These are phyloP conservation scores for Carex parvula DNA, from an alignment of 176 grass and related monocot species.

Conservation along the genomic window DNA sequence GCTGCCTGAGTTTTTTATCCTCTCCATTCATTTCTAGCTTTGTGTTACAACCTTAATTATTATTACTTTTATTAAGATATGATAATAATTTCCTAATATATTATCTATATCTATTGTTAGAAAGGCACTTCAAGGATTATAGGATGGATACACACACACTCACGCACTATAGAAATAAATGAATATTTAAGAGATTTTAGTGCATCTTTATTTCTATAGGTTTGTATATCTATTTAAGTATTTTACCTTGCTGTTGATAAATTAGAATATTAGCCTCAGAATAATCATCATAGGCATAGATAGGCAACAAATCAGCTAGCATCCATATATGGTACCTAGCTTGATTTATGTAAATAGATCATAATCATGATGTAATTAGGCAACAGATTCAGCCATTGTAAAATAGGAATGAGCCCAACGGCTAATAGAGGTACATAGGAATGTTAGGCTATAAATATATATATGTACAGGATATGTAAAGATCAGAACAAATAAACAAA, in stretches of 20 bases:
- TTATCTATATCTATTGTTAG: neutral
- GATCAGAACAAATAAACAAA: no score
- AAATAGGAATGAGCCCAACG: no score
- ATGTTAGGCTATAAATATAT: no score
- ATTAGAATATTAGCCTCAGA: no score
- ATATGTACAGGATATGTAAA: no score
- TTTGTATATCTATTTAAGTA: neutral
- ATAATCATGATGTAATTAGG: no score
- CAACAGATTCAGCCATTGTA: no score
- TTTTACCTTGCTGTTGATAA: neutral
- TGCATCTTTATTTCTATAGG: neutral
- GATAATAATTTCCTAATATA: neutral
- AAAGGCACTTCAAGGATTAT: neutral
- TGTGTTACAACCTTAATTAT: neutral
- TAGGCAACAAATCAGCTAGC: no score
- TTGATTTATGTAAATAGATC: no score
- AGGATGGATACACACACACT: neutral
- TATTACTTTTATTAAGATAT: neutral
- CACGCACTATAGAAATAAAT: neutral
- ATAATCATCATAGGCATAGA: no score
- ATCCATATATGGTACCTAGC: no score
- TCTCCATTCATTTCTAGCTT: neutral
- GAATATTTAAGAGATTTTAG: neutral
- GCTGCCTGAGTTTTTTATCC: neutral
- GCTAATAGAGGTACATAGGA: no score